A percentile compares a stretch with the other conserved stretches of the same genome.
Conservation (phyloP, 805 yeast genomes). For the Candida xiaguanensis region DNA sequence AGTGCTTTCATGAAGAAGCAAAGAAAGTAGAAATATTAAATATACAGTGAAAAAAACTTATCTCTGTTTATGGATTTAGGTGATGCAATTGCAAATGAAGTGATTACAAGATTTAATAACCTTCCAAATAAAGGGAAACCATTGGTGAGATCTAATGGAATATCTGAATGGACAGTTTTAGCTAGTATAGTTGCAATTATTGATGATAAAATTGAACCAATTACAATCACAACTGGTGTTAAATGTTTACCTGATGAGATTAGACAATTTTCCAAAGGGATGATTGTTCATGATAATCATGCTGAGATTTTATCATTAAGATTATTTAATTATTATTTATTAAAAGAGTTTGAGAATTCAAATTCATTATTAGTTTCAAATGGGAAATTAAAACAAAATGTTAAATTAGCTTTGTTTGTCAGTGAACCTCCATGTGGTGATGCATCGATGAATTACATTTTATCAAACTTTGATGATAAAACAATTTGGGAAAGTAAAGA, state of each 20-base stretch:
- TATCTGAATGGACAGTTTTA: constrained; percentile 77
- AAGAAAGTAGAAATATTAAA: constrained; percentile 7
- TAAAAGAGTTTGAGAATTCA: constrained; percentile 42
- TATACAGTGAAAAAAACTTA: not conserved
- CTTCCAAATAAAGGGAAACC: constrained; percentile 54
- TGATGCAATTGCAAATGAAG: constrained; percentile 21
- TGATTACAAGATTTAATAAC: constrained; percentile 24
- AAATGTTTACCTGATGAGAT: constrained; percentile 66
- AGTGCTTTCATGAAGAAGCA: constrained; percentile 40
- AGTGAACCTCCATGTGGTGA: constrained; percentile 93
- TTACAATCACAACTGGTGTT: constrained; percentile 75
- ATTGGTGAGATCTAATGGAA: constrained; percentile 54
- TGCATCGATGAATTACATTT: constrained; percentile 54
- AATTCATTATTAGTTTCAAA: constrained; percentile 15
- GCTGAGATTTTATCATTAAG: constrained; percentile 81
- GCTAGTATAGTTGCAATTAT: constrained; percentile 60
- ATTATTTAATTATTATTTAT: constrained; percentile 58
- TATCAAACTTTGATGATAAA: constrained; percentile 12
- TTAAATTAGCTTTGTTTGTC: constrained; percentile 55
- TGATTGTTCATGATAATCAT: constrained; percentile 79
- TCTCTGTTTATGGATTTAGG: constrained; percentile 10
- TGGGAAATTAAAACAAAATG: constrained; percentile 30
- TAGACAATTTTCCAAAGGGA: constrained; percentile 46
- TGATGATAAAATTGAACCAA: constrained; percentile 23
- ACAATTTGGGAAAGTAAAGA: constrained; percentile 18